A percentile compares a stretch with the other conserved stretches of the same genome.
Evolutionary conservation across 2,329 filamentous ascomycete genomes (phyloP).

Genomic region (Pestalotiopsis sp.): DNA sequence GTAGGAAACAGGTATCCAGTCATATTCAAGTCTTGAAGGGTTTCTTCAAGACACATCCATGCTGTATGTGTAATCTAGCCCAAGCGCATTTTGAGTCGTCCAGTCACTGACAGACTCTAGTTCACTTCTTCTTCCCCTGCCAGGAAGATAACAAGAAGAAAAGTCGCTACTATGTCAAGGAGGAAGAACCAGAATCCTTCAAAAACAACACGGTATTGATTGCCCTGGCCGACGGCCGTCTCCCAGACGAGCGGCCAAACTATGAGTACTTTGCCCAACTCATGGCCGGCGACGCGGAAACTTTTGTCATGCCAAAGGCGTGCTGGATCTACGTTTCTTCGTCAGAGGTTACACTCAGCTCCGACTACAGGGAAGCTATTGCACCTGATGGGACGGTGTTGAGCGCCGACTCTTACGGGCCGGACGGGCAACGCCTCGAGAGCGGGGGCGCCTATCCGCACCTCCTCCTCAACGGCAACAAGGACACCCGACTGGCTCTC

Average conservation of each 20-base stretch:
- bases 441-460: constrained; percentile 51
- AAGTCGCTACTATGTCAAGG: constrained; percentile 37
- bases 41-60: constrained; percentile 64
- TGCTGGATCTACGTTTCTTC: constrained; percentile 63
- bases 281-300: constrained; percentile 54
- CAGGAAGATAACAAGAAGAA: constrained; percentile 57
- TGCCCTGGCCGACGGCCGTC: constrained; percentile 58
- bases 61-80: constrained; percentile 51
- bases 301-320: constrained; percentile 58
- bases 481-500: constrained; percentile 48
- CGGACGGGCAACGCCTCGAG: constrained; percentile 28
- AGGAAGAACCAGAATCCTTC: constrained; percentile 54
- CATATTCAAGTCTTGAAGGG: constrained; percentile 73
- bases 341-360: constrained; percentile 52
- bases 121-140: constrained; percentile 62
- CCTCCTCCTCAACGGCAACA: constrained; percentile 56
- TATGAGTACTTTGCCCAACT: constrained; percentile 65
- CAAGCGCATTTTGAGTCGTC: background rate
- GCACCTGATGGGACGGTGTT: constrained; percentile 13
- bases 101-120: constrained; percentile 35
- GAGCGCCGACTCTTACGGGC: constrained; percentile 28
- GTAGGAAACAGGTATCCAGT: constrained; percentile 67
- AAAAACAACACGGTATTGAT: constrained; percentile 67
- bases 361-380: constrained; percentile 23
- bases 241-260: constrained; percentile 62